Percentiles rank a stretch among this genome's conserved stretches.
These are phyloP conservation scores for Ochromonas danica DNA, from an alignment of 108 stramenopile genomes.

Conservation along the genomic window DNA sequence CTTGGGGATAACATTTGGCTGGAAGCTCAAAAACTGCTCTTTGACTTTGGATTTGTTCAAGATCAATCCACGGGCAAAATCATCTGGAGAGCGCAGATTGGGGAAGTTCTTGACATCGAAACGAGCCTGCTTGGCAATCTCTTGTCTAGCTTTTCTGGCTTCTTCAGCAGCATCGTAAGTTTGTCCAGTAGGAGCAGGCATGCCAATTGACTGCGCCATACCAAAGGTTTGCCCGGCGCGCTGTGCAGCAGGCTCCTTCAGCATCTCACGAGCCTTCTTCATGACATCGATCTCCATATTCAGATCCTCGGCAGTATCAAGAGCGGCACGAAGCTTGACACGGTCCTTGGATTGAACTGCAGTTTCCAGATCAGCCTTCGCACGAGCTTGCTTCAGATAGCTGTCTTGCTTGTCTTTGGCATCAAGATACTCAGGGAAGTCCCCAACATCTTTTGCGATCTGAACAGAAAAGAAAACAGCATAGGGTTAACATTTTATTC, in stretches of 20 bases:
- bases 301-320: slow-evolving; percentile 58
- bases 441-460: not conserved
- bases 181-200: not conserved
- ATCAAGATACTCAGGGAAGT: not conserved
- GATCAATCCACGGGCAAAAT: slow-evolving; percentile 58
- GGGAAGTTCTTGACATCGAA: slow-evolving; percentile 59
- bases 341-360: slow-evolving; percentile 46
- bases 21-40: slow-evolving; percentile 60
- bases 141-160: slow-evolving; percentile 6
- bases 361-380: slow-evolving; percentile 49
- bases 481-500: not conserved
- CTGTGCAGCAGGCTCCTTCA: not conserved
- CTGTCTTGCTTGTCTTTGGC: slow-evolving; percentile 5
- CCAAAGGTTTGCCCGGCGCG: not conserved
- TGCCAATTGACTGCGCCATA: not conserved
- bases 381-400: slow-evolving; percentile 47
- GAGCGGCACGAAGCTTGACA: slow-evolving; percentile 50
- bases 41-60: slow-evolving; percentile 60
- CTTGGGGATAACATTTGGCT: slow-evolving; percentile 57
- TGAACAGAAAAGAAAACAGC: not conserved
- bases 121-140: slow-evolving; percentile 32
- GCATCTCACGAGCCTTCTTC: slow-evolving; percentile 42
- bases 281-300: slow-evolving; percentile 52
- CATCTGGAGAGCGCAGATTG: slow-evolving; percentile 55
- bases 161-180: slow-evolving; percentile 34